Conservation (phyloP, 1,284 basidiomycete genomes). For the Paramarasmius palmivorus region DNA sequence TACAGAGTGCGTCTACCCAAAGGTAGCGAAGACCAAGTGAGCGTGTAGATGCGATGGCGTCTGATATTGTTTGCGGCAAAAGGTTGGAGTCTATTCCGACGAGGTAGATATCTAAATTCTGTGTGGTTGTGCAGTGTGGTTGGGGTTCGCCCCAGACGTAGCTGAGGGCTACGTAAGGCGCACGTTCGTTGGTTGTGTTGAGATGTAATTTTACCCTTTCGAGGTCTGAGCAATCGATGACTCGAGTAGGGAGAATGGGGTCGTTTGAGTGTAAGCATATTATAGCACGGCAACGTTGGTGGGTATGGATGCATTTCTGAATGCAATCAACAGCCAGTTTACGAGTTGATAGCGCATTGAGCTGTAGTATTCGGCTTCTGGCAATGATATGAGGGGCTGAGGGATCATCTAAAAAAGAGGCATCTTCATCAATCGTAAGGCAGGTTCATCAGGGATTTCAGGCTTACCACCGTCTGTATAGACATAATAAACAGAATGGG, state of each 20-base stretch:
- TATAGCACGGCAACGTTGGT: too few relatives aligned
- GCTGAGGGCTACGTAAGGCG: slow-evolving; percentile 20
- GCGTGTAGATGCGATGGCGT: slow-evolving; percentile 9
- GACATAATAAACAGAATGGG: too few relatives aligned
- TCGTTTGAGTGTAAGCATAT: too few relatives aligned
- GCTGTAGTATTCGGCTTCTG: too few relatives aligned
- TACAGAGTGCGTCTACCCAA: slow-evolving; percentile 19
- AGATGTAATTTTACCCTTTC: slow-evolving; percentile 4
- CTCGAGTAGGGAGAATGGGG: slow-evolving; percentile 11
- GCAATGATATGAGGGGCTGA: too few relatives aligned
- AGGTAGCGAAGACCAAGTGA: slow-evolving; percentile 12
- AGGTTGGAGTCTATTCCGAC: slow-evolving; percentile 4
- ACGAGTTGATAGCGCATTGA: too few relatives aligned
- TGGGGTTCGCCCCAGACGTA: slow-evolving; percentile 24
- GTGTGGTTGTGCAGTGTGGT: slow-evolving; percentile 15
- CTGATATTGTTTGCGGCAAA: slow-evolving; percentile 15
- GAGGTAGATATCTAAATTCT: slow-evolving; percentile 10
- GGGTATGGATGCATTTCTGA: too few relatives aligned
- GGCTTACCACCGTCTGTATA: too few relatives aligned
- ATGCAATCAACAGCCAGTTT: too few relatives aligned
- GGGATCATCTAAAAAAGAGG: too few relatives aligned
- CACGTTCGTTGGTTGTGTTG: neutral
- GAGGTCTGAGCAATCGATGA: slow-evolving; percentile 14
- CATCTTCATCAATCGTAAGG: too few relatives aligned
- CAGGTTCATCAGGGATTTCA: too few relatives aligned